These are phyloP conservation scores for Kalaharituber pfeilii DNA, from an alignment of 2,329 filamentous ascomycete genomes.

Conservation along the genomic window DNA sequence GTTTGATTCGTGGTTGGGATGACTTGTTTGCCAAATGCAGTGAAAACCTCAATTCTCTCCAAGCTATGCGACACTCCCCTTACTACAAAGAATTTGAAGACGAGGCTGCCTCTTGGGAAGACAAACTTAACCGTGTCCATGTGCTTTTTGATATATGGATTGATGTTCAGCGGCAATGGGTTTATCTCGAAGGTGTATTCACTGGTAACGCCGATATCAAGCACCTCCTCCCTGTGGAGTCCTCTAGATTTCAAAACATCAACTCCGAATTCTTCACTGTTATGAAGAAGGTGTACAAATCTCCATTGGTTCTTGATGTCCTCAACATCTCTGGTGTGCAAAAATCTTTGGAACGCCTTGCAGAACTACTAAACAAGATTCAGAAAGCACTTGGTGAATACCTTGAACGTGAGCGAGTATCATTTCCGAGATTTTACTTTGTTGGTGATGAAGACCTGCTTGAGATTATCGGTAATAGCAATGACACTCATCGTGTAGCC, in stretches of 20 bases:
- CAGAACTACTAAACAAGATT: constrained; percentile 96
- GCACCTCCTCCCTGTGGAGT: constrained; percentile 88
- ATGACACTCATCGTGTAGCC: constrained; percentile 85
- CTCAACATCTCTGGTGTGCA: constrained; percentile 91
- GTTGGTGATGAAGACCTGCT: constrained; percentile 96
- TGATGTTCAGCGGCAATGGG: constrained; percentile 99
- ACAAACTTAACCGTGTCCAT: constrained; percentile 92
- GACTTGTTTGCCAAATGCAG: constrained; percentile 97
- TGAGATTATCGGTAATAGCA: constrained; percentile 98
- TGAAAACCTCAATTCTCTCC: constrained; percentile 90
- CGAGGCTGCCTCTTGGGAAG: constrained; percentile 90
- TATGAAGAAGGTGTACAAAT: constrained; percentile 98
- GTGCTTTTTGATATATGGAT: constrained; percentile 99
- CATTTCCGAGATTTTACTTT: constrained; percentile 98
- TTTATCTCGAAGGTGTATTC: constrained; percentile 97
- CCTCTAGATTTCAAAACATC: constrained; percentile 94
- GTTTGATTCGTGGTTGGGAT: constrained; percentile 93
- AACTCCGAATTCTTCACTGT: constrained; percentile 98
- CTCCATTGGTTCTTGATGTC: constrained; percentile 86
- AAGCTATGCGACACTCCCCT: constrained; percentile 96
- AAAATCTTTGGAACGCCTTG: constrained; percentile 83
- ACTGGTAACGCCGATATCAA: constrained; percentile 98
- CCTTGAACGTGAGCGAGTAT: constrained; percentile 89
- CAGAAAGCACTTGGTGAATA: constrained; percentile 98
- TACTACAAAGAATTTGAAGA: constrained; percentile 99